These are phyloP conservation scores for Pythium monospermum DNA, from an alignment of 352 stramenopile genomes.

Conservation along the genomic window DNA sequence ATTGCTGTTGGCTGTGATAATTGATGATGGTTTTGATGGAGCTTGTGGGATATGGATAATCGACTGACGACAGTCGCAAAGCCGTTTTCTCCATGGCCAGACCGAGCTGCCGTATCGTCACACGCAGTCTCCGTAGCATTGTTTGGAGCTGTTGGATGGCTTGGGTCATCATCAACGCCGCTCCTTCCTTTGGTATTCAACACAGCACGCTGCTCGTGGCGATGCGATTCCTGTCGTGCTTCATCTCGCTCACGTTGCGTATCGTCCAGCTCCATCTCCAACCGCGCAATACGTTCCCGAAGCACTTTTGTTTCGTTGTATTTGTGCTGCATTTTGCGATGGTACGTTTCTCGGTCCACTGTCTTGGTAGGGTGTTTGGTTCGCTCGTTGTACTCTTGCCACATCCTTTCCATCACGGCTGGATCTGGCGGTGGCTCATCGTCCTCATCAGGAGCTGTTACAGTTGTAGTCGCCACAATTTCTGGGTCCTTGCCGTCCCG, in stretches of 20 bases:
- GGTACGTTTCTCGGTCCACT: constrained; percentile 48
- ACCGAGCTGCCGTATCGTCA: background rate
- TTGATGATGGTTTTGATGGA: constrained; percentile 4
- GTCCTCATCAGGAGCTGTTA: background rate
- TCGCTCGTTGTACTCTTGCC: constrained; percentile 54
- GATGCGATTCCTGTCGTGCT: constrained; percentile 15
- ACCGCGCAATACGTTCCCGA: constrained; percentile 37
- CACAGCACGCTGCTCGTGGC: constrained; percentile 4
- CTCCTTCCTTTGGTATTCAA: constrained; percentile 3
- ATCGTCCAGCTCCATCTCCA: constrained; percentile 41
- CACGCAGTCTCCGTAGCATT: too few relatives aligned
- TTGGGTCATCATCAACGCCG: too few relatives aligned
- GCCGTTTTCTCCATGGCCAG: background rate
- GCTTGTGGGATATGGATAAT: constrained; percentile 8
- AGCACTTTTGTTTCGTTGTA: constrained; percentile 58
- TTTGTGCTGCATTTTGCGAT: constrained; percentile 67
- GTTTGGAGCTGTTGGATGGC: too few relatives aligned
- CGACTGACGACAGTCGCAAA: constrained; percentile 9
- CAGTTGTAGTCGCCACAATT: background rate
- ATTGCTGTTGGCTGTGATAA: too few relatives aligned
- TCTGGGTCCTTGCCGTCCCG: background rate
- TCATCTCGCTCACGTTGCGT: constrained; percentile 34
- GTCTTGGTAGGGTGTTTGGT: constrained; percentile 37
- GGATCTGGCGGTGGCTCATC: constrained; percentile 25
- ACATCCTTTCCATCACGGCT: constrained; percentile 45